Evolutionary conservation across 495 filamentous ascomycete species (phyloP).

Genomic region (Hypoxylon cercidicola): DNA sequence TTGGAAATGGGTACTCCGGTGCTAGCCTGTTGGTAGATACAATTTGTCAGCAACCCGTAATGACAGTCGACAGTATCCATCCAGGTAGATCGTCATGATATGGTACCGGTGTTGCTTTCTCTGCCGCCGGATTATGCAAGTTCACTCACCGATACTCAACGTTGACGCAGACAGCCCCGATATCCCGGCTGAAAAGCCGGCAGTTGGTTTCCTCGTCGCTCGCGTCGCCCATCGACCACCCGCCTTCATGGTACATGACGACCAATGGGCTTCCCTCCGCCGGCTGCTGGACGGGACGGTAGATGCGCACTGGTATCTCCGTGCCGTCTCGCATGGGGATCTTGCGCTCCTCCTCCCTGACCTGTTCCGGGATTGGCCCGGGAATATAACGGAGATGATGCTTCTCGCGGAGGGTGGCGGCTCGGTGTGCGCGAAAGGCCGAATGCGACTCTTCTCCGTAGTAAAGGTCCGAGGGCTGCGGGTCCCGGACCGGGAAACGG

Average conservation of each 20-base stretch:
- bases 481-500: conserved; percentile 27
- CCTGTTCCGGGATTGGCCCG: conserved; percentile 35
- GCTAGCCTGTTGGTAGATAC: conserved; percentile 45
- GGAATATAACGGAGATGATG: conserved; percentile 42
- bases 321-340: conserved; percentile 56
- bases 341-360: conserved; percentile 44
- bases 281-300: conserved; percentile 44
- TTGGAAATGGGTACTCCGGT: conserved; percentile 61
- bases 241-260: conserved; percentile 58
- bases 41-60: background rate
- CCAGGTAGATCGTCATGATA: background rate
- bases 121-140: background rate
- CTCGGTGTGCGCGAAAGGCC: conserved; percentile 31
- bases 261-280: conserved; percentile 52
- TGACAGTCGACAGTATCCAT: no score
- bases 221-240: conserved; percentile 53
- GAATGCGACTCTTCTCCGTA: conserved; percentile 36
- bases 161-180: conserved; percentile 53
- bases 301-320: conserved; percentile 50
- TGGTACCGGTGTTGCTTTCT: background rate
- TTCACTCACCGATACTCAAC: conserved; percentile 53
- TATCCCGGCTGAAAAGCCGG: conserved; percentile 44
- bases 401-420: conserved; percentile 37
- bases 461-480: conserved; percentile 41
- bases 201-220: conserved; percentile 47